phyloP scores from a whole-genome alignment of 23 red algal genomes.

The Gracilariopsis chorda region DNA sequence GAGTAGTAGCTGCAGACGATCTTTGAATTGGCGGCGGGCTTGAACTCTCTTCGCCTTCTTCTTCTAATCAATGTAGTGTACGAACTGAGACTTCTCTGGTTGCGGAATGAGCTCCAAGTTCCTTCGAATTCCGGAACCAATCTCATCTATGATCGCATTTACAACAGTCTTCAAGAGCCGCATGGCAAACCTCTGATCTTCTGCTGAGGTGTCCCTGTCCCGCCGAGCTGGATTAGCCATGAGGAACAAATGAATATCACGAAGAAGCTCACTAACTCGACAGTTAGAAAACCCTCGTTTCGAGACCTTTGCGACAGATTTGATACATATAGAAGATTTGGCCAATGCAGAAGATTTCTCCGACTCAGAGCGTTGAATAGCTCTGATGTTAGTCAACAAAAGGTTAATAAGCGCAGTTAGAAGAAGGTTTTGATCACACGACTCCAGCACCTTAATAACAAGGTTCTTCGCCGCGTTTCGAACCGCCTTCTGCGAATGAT shows the following conservation, averaged over 20 bases:
- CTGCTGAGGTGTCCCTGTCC: constrained; percentile 14
- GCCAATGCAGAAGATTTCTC: constrained; percentile 26
- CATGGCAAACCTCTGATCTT: constrained; percentile 73
- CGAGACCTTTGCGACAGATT: constrained; percentile 60
- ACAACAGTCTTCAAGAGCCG: constrained; percentile 62
- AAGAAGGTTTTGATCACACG: constrained; percentile 68
- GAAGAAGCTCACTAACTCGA: constrained; percentile 45
- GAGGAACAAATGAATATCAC: constrained; percentile 68
- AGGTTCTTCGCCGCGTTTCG: constrained; percentile 87
- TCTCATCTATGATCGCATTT: constrained; percentile 57
- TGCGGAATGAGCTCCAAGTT: constrained; percentile 50
- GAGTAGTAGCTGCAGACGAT: not conserved
- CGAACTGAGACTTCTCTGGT: constrained; percentile 53
- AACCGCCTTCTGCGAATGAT: constrained; percentile 84
- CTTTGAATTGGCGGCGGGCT: not conserved
- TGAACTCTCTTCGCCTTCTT: not conserved
- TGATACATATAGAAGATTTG: constrained; percentile 66
- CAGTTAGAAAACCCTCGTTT: constrained; percentile 57
- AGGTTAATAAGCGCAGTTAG: constrained; percentile 65
- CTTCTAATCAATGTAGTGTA: constrained; percentile 57
- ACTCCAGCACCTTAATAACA: constrained; percentile 57
- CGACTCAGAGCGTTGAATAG: not conserved
- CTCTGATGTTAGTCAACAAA: constrained; percentile 41
- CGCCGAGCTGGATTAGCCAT: constrained; percentile 50
- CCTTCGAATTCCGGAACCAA: constrained; percentile 27